Base-by-base conservation (phyloP, 805 yeast genomes). In the Candida palmyrensis region DNA sequence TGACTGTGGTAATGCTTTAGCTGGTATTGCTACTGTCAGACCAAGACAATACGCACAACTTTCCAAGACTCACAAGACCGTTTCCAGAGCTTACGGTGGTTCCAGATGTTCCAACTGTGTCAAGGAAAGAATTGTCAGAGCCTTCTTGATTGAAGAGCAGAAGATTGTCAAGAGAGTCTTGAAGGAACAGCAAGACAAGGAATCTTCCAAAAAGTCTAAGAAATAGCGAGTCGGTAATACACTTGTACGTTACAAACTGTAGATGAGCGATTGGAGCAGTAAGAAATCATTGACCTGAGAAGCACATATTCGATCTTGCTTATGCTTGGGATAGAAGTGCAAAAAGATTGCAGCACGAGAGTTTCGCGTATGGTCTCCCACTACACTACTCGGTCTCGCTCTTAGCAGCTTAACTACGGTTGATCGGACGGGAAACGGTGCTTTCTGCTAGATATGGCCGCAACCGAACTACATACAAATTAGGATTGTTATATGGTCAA, bases 71-170 rank as follows among this genome's bases (percentile, higher is more conserved):
- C 84, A 82, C 79, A 92, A 92, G 82, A 84, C 96, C 56, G 99
- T 92, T 56, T 89, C 90, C 66, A 92, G 99, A 82, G 89, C 96
- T 59, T 92, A 92, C 90, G 98, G 99, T 79, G 99, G 99, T 72
- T 81, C 86, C 65, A 83, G 84, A 79, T 87, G 92, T 78, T 96
- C 90, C 71, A 87, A 78, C 86, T 87, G 96, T 78, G 97, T 90
- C 68, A 90, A 90, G 83, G 96, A 90, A 76, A 87, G 97, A 82
- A 82, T 92, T 60, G 90, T 90, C 69, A 90, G 98, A 78, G 97
- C 98, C 65, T 92, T 92, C 88, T 83, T 92, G 71, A 86, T 92
- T 56, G 98, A 94, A 79, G 99, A 92, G 79, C 97, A 92, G 79
- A 94, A 92, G 87, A 89, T 92, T 54, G 99, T 92, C 68, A 94